Conservation (phyloP, 345 rosid species). For the Lagerstroemia speciosa region DNA sequence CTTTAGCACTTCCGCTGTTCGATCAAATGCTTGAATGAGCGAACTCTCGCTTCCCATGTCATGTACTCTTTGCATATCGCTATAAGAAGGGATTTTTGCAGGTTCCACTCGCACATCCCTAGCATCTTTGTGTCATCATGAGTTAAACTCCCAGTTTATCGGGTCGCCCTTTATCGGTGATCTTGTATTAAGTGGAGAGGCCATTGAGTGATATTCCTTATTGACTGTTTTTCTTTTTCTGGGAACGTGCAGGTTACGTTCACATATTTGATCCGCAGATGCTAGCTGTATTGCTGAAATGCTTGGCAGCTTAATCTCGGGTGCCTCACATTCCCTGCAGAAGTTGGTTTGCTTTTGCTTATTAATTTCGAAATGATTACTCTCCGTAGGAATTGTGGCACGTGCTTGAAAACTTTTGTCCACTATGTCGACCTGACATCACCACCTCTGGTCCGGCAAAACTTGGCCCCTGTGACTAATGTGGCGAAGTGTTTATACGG, state of each 20-base stretch:
- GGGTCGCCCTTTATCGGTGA: not conserved
- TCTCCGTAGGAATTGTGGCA: not conserved
- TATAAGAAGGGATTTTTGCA: not conserved
- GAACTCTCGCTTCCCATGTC: not conserved
- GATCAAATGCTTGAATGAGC: conserved; percentile 1
- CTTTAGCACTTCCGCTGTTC: not conserved
- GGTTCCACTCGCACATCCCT: not conserved
- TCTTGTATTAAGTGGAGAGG: not conserved
- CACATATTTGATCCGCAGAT: not conserved
- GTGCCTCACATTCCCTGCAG: not conserved
- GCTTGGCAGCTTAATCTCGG: not conserved
- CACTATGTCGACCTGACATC: not conserved
- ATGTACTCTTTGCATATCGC: no score
- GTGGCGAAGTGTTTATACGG: not conserved
- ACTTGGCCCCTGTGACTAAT: not conserved
- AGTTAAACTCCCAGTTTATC: not conserved
- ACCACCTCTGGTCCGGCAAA: not conserved
- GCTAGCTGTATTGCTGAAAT: not conserved
- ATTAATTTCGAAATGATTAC: not conserved
- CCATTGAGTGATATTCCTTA: not conserved
- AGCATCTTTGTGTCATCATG: not conserved
- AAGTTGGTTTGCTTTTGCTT: not conserved
- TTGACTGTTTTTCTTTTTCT: not conserved
- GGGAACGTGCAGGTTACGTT: not conserved
- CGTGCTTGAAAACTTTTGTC: not conserved